Base-by-base conservation (phyloP, 2,329 filamentous ascomycete genomes). In the Curvularia sp. region DNA sequence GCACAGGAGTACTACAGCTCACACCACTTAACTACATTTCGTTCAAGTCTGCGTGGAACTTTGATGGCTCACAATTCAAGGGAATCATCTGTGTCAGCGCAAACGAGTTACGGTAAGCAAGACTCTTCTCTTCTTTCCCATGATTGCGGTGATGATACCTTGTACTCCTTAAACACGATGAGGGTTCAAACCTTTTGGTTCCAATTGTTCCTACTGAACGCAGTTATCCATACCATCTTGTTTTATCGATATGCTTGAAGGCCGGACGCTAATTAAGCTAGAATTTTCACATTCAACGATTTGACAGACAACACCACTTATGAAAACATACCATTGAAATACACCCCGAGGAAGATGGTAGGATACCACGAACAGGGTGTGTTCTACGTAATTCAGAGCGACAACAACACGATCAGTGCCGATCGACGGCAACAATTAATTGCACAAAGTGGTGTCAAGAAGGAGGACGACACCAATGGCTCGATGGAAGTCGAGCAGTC, bases 121-220 rank as follows among this genome's bases (percentile, higher is more conserved):
- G 15, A 12, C 48, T 5, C 19, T 77, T 79, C 80, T 55, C 53
- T 59, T 50, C 53, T 59, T 61, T 42, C 28, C 38, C 64, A 28
- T 49, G 60, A 61, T 77, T 70, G 65, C 68, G 65, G 83, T 89
- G 87, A 91, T 90, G 89, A 91, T 77, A 83, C 78, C 80, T 78
- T 84, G 83, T 84, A 74, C 66, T 64, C 75, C 66, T 63, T 65
- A 72, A 57, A 54, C 54, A 65, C 81, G 77, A 79, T 82, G 83
- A 82, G 73, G 79, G 78, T 66, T 72, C 74, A 75, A 78, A 79
- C 82, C 79, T 65, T 64, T 63, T 49, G 47, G 47, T 83, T 84
- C 88, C 92, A 96, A 96, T 96, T 96, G 93, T 96, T 96, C 92
- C 92, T 96, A 88, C 93, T 96, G 93, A 96, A 80, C 53, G 63